Evolutionary conservation across 441 rosid species (phyloP), one percentile per base, ranked within the genome.

Genomic region (Viola pubescens): DNA sequence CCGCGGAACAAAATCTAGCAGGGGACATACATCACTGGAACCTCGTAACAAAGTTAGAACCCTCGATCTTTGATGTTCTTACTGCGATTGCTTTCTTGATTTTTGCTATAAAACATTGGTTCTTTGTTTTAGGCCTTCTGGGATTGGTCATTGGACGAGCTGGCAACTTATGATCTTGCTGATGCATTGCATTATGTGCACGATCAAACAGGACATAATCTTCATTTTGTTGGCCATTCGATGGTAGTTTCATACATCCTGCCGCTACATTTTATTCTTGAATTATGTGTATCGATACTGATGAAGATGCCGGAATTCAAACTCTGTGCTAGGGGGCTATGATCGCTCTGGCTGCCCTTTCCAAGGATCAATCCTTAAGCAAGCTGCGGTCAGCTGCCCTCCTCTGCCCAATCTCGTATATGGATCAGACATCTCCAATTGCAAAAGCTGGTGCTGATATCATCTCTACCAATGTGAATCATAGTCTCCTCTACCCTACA

Each of bases 111-210:
- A 12, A n/a, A 3, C 1, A 12, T 43, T 9, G 6, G 5, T 34
- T 39, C 3, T 3, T 46, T 5, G 16, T 37, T 47, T 14, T 4
- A 92, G 96, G 85, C 64, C 16, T 92, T 72, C 59, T 89, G 97
- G 96, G 68, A 87, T 39, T 89, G 96, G 98, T 77, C 96, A 12
- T 89, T 95, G 94, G 98, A 92, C 62, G 92, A 92, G 66, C 64
- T 92, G 9, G 86, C 81, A 9, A 43, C 68, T 38, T 70, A 58
- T 45, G 86, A 83, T 61, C 82, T 83, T 67, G 83, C 86, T n/a
- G 81, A 81, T 6, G 61, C 66, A 9, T 57, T 79, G 52, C 66
- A 66, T 3, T 71, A 83, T 56, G 77, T 83, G 56, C 59, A 73
- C 40, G 61, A 73, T 44, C 75, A 63, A 43, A 72, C 83, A 1